phyloP scores from a whole-genome alignment of 78 protist genomes.

The Diacronema lutheri region DNA sequence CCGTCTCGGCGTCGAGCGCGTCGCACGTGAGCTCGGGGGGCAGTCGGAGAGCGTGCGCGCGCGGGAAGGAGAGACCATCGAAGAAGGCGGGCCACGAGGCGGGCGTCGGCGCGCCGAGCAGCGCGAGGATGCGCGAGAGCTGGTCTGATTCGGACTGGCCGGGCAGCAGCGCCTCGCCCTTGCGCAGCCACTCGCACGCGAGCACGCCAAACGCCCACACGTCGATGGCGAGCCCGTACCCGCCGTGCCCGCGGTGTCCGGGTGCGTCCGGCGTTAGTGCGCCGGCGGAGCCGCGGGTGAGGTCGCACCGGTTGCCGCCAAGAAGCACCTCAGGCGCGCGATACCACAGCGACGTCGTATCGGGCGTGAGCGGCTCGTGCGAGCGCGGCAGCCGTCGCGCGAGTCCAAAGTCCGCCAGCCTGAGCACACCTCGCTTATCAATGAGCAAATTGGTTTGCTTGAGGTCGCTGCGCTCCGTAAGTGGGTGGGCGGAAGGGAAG shows the following conservation, averaged over 20 bases:
- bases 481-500: no score
- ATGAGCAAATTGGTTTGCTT: slow-evolving; percentile 49
- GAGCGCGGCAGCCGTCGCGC: neutral
- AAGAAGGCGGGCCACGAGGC: neutral
- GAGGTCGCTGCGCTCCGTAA: slow-evolving; percentile 54
- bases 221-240: neutral
- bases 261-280: no score
- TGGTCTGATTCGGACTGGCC: neutral
- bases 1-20: no score
- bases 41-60: neutral
- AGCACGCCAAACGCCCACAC: slow-evolving; percentile 42
- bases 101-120: neutral
- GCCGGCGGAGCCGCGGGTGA: no score
- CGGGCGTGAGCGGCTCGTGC: neutral
- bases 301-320: neutral
- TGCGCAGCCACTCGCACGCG: slow-evolving; percentile 21
- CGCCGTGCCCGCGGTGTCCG: neutral
- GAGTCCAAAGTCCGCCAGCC: slow-evolving; percentile 56
- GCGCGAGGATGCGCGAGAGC: neutral
- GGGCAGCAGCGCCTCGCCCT: slow-evolving; percentile 1
- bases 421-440: slow-evolving; percentile 40
- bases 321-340: slow-evolving; percentile 63
- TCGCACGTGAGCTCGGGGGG: no score
- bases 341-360: slow-evolving; percentile 41
- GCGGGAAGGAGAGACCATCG: neutral